phyloP scores from a whole-genome alignment of 768 basidiomycete genomes.

The Pilatotrama ljubarskyi region DNA sequence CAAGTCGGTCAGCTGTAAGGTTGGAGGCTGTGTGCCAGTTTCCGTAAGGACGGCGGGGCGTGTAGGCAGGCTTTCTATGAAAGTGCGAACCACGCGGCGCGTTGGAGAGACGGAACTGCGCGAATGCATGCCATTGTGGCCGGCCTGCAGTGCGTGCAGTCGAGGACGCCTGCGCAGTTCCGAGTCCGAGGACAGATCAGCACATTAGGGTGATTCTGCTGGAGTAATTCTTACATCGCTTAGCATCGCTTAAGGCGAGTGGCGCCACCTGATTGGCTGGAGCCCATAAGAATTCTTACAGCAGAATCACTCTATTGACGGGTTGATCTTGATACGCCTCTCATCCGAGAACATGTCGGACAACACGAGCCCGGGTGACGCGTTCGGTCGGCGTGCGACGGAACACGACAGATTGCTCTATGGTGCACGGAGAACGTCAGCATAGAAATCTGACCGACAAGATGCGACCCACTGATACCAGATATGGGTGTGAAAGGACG shows the following conservation, averaged over 20 bases:
- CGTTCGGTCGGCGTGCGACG: too few relatives aligned
- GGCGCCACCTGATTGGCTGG: too few relatives aligned
- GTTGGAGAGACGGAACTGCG: background rate
- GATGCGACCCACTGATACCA: background rate
- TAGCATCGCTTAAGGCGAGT: too few relatives aligned
- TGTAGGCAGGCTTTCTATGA: constrained; percentile 15
- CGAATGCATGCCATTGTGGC: background rate
- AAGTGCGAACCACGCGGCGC: constrained; percentile 6
- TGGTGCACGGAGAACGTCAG: background rate
- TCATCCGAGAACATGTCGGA: background rate
- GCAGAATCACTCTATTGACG: too few relatives aligned
- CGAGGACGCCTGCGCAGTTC: background rate
- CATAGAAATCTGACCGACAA: background rate
- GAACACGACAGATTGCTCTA: background rate
- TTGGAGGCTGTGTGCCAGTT: constrained; percentile 6
- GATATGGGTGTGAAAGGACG: background rate
- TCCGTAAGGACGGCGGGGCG: constrained; percentile 7
- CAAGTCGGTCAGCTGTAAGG: background rate
- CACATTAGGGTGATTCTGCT: background rate
- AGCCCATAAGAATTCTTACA: too few relatives aligned
- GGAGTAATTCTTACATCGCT: too few relatives aligned
- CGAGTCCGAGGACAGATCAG: background rate
- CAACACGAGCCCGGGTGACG: too few relatives aligned
- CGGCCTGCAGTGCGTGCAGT: background rate
- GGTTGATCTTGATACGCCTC: background rate